Percentiles rank a stretch among this genome's conserved stretches.
Evolutionary conservation across 345 rosid species (phyloP).

Genomic region (thale cress (Arabidopsis thaliana)): TAIR10.1 NC_003076.8:10346501-10347000

Average conservation of each 20-base stretch:
- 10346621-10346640: slow-evolving; percentile 27
- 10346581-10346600: slow-evolving; percentile 47
- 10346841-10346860: slow-evolving; percentile 28
- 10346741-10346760: slow-evolving; percentile 14
- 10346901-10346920: slow-evolving; percentile 55
- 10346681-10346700: slow-evolving; percentile 41
- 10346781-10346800: slow-evolving; percentile 36
- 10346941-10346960: slow-evolving; percentile 55
- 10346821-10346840: slow-evolving; percentile 33
- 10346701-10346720: slow-evolving; percentile 41
- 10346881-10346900: slow-evolving; percentile 51
- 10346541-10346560: slow-evolving; percentile 39
- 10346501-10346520: slow-evolving; percentile 87
- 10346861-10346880: slow-evolving; percentile 29
- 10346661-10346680: slow-evolving; percentile 35
- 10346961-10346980: slow-evolving; percentile 48
- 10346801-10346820: slow-evolving; percentile 31
- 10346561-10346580: slow-evolving; percentile 35
- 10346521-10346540: slow-evolving; percentile 67
- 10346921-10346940: slow-evolving; percentile 62
- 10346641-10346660: slow-evolving; percentile 41
- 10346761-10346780: slow-evolving; percentile 36
- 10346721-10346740: slow-evolving; percentile 34
- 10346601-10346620: slow-evolving; percentile 30
- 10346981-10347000: slow-evolving; percentile 45